Conservation (phyloP, 345 rosid genomes). For the Noccaea caerulescens region DNA sequence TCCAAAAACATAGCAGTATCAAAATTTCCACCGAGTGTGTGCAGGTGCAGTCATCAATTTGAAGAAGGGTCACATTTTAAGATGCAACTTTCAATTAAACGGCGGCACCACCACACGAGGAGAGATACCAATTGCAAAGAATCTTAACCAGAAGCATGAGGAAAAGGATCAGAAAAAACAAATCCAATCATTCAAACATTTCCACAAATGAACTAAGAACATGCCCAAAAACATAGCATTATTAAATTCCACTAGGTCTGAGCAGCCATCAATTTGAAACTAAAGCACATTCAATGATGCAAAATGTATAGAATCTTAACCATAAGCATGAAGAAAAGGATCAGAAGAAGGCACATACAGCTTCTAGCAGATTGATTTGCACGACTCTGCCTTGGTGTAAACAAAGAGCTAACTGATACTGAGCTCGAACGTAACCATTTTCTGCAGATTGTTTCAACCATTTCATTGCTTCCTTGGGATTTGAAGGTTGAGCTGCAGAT, state of each 20-base stretch:
- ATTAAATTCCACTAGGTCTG: not conserved
- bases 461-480: conserved; percentile 60
- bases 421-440: conserved; percentile 75
- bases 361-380: conserved; percentile 59
- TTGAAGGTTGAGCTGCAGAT: conserved; percentile 66
- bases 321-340: not conserved
- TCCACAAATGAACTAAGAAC: conserved; percentile 16
- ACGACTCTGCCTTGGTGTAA: conserved; percentile 69
- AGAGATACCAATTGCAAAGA: not conserved
- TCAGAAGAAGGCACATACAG: conserved; percentile 51
- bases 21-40: not conserved
- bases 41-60: not conserved
- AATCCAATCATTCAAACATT: not conserved
- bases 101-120: not conserved
- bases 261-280: not conserved
- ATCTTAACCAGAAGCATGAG: not conserved
- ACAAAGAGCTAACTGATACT: conserved; percentile 87
- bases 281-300: conserved; percentile 8
- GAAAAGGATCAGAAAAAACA: not conserved
- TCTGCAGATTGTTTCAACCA: conserved; percentile 71
- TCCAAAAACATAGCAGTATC: conserved; percentile 14
- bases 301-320: not conserved
- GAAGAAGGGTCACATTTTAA: not conserved
- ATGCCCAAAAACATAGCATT: not conserved
- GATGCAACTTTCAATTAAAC: conserved; percentile 1